Evolutionary conservation across 108 stramenopile species (phyloP).

Genomic region (Bacterosira constricta): DNA sequence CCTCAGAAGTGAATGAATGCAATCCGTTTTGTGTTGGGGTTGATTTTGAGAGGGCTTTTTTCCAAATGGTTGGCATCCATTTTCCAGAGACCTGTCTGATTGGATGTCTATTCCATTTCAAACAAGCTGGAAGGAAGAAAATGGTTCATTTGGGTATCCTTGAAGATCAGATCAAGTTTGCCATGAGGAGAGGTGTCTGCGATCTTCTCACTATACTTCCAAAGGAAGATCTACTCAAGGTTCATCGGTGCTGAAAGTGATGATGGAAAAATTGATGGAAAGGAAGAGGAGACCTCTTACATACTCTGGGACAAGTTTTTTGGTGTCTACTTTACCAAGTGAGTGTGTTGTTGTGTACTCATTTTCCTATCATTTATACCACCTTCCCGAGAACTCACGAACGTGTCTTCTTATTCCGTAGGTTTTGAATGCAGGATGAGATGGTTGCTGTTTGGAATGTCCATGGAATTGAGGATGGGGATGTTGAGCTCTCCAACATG

Average conservation of each 20-base stretch:
- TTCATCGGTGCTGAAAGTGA: not conserved
- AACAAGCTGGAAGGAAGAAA: conserved; percentile 11
- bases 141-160: conserved; percentile 4
- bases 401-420: not conserved
- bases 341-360: not conserved
- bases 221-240: not conserved
- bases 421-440: conserved; percentile 1
- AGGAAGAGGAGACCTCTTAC: not conserved
- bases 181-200: conserved; percentile 1
- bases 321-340: too few species aligned
- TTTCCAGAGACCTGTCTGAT: not conserved
- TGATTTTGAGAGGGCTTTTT: conserved; percentile 13
- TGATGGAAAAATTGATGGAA: not conserved
- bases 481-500: not conserved
- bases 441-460: not conserved
- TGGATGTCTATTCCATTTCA: conserved; percentile 7
- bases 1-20: not conserved
- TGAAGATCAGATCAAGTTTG: conserved; percentile 1
- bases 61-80: not conserved
- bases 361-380: not conserved
- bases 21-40: conserved; percentile 8
- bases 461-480: not conserved
- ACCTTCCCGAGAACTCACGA: not conserved
- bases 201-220: conserved; percentile 12
- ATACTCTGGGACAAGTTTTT: not conserved